Base-by-base conservation (phyloP, 202 grass and related monocot genomes). In the Carex arenaria region DNA sequence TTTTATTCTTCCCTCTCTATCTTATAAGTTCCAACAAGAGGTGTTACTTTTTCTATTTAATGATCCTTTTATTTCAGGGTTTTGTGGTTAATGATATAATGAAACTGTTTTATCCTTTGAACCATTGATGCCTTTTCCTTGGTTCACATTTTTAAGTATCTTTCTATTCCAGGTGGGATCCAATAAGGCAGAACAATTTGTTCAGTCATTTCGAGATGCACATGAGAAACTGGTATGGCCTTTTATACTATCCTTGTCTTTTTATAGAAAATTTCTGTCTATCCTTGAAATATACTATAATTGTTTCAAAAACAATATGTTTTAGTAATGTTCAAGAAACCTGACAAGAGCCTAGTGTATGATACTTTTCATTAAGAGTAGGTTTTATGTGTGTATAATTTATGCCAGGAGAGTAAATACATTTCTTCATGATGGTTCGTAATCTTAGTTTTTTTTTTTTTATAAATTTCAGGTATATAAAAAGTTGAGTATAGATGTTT, bases 401-500 rank as follows among this genome's bases (percentile, higher is more conserved):
- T n/a, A 68, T 40, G 12, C 28, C 32, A 68, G 31, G 65, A 40
- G 2, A 40, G 15, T 68, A 30, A 13, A 31, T 68, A 40, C 17
- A 68, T 68, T n/a, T 68, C 66, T 68, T 22, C 23, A 8, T 53
- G 43, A n/a, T 22, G 22, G 32, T 28, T 47, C 17, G 36, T 56
- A 28, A 57, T 5, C 40, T 28, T 80, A 9, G 18, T 0, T 4
- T 32, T 31, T 56, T 0, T 4, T 32, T 31, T 56, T 36, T 70
- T 70, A 15, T 80, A 53, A 42, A 64, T 32, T 80, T 74, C 83
- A 97, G 95, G 92, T 97, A 81, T 86, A 97, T 86, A 91, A 87
- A 85, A 90, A 94, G 86, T 54, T 97, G 84, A 91, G 87, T 81
- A 23, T 93, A 13, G 84, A 94, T 85, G 81, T 87, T 97, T 94